A percentile compares a stretch with the other conserved stretches of the same genome.
These are phyloP conservation scores for Cicer pinnatifidum DNA, from an alignment of 306 rosid species.

Conservation along the genomic window DNA sequence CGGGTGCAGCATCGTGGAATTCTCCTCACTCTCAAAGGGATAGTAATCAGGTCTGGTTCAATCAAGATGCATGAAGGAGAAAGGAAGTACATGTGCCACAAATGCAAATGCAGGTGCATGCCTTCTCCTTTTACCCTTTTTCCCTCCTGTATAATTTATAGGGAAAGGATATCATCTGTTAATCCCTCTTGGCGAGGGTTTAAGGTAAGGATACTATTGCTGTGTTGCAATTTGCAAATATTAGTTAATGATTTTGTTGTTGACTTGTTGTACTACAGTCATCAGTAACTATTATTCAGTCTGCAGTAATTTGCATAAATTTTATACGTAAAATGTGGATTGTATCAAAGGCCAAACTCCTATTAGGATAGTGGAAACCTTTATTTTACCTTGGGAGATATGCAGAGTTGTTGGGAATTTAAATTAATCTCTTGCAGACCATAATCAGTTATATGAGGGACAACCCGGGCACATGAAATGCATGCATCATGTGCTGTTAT, in stretches of 20 bases:
- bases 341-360: neutral
- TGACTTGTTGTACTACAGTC: neutral
- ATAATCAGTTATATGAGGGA: neutral
- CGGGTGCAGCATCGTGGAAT: conserved; percentile 86
- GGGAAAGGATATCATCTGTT: conserved; percentile 1
- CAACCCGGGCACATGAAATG: neutral
- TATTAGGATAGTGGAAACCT: neutral
- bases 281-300: neutral
- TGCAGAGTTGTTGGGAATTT: neutral
- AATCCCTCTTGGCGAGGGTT: neutral
- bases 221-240: neutral
- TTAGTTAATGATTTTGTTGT: neutral
- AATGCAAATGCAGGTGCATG: conserved; percentile 71
- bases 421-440: neutral
- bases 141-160: neutral
- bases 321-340: no score
- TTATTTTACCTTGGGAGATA: neutral
- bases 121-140: neutral
- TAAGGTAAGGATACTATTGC: neutral
- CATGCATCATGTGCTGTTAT: neutral
- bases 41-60: conserved; percentile 84
- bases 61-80: conserved; percentile 97
- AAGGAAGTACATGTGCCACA: conserved; percentile 81
- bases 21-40: conserved; percentile 91
- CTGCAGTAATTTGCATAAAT: no score